Percentiles rank a stretch among this genome's conserved stretches.
Conservation (phyloP, 129 eudicot genomes). For the Chrysanthemum seticuspe region DNA sequence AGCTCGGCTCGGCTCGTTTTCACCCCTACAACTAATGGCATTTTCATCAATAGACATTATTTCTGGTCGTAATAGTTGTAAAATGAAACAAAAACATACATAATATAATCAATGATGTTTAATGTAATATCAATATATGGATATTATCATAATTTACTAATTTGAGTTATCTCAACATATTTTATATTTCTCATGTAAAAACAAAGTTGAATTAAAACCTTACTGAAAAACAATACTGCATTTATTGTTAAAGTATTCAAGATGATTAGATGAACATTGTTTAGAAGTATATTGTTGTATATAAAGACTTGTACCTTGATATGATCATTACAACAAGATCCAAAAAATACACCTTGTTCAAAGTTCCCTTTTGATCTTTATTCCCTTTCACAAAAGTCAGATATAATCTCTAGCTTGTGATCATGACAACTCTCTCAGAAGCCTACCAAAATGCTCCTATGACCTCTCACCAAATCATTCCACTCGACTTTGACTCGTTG, state of each 20-base stretch:
- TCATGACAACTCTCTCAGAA: slow-evolving; percentile 42
- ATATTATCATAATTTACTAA: no score
- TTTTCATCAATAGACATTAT: neutral
- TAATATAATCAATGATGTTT: no score
- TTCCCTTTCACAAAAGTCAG: neutral
- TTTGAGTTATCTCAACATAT: no score
- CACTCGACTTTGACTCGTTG: slow-evolving; percentile 54
- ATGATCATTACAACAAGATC: no score
- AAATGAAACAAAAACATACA: no score
- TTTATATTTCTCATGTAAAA: no score
- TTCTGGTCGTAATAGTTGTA: neutral
- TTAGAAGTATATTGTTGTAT: neutral
- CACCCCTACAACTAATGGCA: no score
- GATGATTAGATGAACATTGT: neutral
- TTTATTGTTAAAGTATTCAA: neutral
- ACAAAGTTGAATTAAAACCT: no score
- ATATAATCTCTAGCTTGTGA: slow-evolving; percentile 22
- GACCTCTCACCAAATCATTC: slow-evolving; percentile 38
- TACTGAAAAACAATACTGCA: neutral
- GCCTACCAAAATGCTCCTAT: slow-evolving; percentile 35
- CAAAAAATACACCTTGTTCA: slow-evolving; percentile 1
- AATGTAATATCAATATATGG: no score
- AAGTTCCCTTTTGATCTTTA: slow-evolving; percentile 4
- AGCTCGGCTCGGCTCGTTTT: no score
- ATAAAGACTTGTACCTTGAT: neutral